Conservation (phyloP, 2,329 filamentous ascomycete species). For the Drechslerella dactyloides region DNA sequence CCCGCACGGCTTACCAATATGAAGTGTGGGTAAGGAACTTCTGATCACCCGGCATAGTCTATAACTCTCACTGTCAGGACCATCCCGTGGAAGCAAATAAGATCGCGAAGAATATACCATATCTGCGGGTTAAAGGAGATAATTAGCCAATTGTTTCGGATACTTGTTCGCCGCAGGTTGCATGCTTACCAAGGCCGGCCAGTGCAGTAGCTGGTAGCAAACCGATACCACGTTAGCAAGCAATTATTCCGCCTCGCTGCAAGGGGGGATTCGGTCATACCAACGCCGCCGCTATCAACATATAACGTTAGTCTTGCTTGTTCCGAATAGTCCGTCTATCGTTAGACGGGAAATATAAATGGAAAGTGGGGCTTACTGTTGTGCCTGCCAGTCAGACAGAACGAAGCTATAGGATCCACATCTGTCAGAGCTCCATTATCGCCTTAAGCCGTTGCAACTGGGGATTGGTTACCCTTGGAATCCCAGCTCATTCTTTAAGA, state of each 20-base stretch:
- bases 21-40: conserved; percentile 27
- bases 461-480: conserved; percentile 59
- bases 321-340: conserved; percentile 51
- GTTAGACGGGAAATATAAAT: conserved; percentile 9
- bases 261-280: conserved; percentile 31
- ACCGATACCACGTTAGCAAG: conserved; percentile 45
- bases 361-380: conserved; percentile 39
- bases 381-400: conserved; percentile 43
- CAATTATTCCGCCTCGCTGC: conserved; percentile 19
- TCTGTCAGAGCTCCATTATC: conserved; percentile 16
- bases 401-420: conserved; percentile 40
- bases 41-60: conserved; percentile 56
- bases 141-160: conserved; percentile 32
- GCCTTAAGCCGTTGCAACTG: conserved; percentile 13
- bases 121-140: conserved; percentile 39
- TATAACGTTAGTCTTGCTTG: conserved; percentile 46
- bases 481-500: conserved; percentile 65
- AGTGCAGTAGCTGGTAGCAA: conserved; percentile 44
- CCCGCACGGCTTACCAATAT: conserved; percentile 34
- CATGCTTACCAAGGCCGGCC: conserved; percentile 45
- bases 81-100: conserved; percentile 2
- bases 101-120: conserved; percentile 33
- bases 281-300: conserved; percentile 49
- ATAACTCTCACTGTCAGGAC: conserved; percentile 63
- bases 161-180: conserved; percentile 15